Evolutionary conservation across 1,284 basidiomycete species (phyloP).

Genomic region (Clitocybe nebularis): DNA sequence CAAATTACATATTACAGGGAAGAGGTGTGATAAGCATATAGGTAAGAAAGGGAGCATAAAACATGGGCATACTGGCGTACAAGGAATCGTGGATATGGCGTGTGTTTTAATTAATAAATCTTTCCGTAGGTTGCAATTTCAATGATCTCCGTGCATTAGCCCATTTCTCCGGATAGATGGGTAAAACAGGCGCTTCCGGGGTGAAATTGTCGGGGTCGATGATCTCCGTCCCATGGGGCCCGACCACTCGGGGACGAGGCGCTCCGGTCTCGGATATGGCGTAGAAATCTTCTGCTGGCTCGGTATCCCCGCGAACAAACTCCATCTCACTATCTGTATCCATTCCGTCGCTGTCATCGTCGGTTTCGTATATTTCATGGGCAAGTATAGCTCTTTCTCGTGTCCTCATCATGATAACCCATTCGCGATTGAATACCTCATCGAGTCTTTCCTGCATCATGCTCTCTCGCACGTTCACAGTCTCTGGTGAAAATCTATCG

Average conservation of each 20-base stretch:
- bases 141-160: constrained; percentile 1
- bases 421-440: constrained; percentile 12
- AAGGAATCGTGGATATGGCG: not conserved
- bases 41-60: not conserved
- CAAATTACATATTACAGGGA: not conserved
- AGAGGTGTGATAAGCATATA: not conserved
- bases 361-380: not conserved
- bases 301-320: constrained; percentile 10
- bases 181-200: not conserved
- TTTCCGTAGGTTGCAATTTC: constrained; percentile 10
- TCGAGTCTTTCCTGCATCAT: constrained; percentile 9
- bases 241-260: constrained; percentile 1
- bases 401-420: constrained; percentile 11
- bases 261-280: constrained; percentile 8
- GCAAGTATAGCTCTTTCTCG: constrained; percentile 4
- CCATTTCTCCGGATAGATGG: constrained; percentile 10
- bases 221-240: constrained; percentile 13
- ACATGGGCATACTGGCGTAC: not conserved
- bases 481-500: constrained; percentile 12
- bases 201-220: constrained; percentile 8
- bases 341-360: constrained; percentile 7
- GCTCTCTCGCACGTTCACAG: constrained; percentile 7
- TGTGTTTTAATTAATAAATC: constrained; percentile 6
- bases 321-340: constrained; percentile 7
- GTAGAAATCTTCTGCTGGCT: too few species aligned